These are phyloP conservation scores for Clausena lansium DNA, from an alignment of 345 rosid genomes.

Conservation along the genomic window DNA sequence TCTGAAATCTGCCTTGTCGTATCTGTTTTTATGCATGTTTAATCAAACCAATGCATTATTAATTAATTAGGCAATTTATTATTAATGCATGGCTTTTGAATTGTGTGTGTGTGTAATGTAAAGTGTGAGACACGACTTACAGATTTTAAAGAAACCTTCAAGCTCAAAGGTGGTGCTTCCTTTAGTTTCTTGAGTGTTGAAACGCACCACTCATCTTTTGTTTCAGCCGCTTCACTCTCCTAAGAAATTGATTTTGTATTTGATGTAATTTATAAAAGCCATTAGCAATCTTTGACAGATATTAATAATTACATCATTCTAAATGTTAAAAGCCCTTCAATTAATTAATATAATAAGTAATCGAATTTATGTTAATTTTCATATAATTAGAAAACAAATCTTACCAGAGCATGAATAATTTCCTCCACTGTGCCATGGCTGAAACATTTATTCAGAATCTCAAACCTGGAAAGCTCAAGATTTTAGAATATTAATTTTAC, in stretches of 20 bases:
- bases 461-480: neutral
- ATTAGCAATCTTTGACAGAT: neutral
- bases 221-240: conserved; percentile 17
- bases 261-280: no score
- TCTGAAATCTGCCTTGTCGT: conserved; percentile 5
- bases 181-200: conserved; percentile 10
- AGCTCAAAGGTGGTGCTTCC: conserved; percentile 26
- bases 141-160: conserved; percentile 20
- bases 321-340: no score
- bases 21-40: neutral
- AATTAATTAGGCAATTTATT: neutral
- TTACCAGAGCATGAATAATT: conserved; percentile 6
- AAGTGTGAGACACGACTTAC: neutral
- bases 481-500: neutral
- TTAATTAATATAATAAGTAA: no score
- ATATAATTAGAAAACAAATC: neutral
- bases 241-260: neutral
- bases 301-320: no score
- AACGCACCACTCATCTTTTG: conserved; percentile 19
- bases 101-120: neutral
- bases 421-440: neutral
- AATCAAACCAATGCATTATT: neutral
- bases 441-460: conserved; percentile 3
- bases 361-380: no score
- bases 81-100: neutral